Evolutionary conservation across 371 early-diverging fungal species (phyloP).

Genomic region (Mortierella sp.): DNA sequence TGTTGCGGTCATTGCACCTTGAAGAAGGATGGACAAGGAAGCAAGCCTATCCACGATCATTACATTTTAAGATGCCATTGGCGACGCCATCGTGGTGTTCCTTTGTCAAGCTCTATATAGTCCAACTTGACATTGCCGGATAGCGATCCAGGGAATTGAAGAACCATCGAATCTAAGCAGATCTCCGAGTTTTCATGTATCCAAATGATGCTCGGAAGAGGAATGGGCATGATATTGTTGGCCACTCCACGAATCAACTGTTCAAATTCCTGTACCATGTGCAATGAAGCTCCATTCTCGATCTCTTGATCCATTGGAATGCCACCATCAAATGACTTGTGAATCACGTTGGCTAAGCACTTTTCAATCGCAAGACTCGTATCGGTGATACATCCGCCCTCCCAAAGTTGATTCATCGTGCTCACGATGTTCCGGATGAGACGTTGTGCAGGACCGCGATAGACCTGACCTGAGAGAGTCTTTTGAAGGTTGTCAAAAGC

Average conservation of each 20-base stretch:
- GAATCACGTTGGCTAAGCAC: constrained; percentile 13
- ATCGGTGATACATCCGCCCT: constrained; percentile 29
- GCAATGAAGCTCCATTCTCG: constrained; percentile 13
- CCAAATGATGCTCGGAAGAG: constrained; percentile 32
- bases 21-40: too few species aligned
- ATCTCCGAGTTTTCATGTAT: constrained; percentile 14
- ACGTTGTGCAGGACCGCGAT: constrained; percentile 29
- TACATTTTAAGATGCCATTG: constrained; percentile 39
- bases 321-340: constrained; percentile 6
- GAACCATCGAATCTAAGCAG: constrained; percentile 18
- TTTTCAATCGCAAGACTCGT: constrained; percentile 31
- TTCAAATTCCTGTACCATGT: constrained; percentile 34
- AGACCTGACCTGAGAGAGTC: background rate
- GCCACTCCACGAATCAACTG: constrained; percentile 8
- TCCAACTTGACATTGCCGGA: constrained; percentile 28
- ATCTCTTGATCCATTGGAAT: background rate
- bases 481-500: constrained; percentile 13
- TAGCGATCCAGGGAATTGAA: constrained; percentile 22
- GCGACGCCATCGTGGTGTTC: constrained; percentile 7
- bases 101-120: constrained; percentile 21
- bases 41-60: background rate
- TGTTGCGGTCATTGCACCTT: too few species aligned
- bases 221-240: constrained; percentile 16
- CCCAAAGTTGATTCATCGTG: constrained; percentile 36
- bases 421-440: constrained; percentile 23